Evolutionary conservation across 1,139 yeast genomes (phyloP), one percentile per base, ranked within the genome.

Genomic region (Taiozyma sp.): DNA sequence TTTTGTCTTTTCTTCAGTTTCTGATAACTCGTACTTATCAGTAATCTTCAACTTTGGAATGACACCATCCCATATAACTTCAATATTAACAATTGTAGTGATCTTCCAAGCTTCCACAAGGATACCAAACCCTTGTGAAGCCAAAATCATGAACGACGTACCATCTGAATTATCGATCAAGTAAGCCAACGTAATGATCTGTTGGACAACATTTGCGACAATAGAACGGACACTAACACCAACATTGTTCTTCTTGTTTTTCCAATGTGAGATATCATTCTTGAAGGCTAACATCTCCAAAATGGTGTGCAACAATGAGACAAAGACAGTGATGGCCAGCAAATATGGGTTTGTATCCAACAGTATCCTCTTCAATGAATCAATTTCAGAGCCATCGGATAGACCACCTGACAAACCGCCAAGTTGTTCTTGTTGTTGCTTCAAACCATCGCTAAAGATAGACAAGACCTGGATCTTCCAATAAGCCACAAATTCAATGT

Each of bases 31-130:
- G 48, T 66, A 65, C 57, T 71, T 71, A 54, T 71, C 73, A 13
- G 62, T 58, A 43, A 71, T 51, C 27, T 51, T 52, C 36, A 70
- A 36, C 8, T 44, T 48, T 43, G 64, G 63, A n/a, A 57, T 23
- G 2, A 48, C 19, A 12, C 53, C 54, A 29, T 45, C 48, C 56
- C 58, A 51, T 19, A 57, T 55, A 34, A 70, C 34, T 28, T 58
- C 60, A 51, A 70, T 54, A 46, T 70, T 67, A 5, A 70, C 65
- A 13, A 70, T 65, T 32, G 71, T 71, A 30, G 73, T 70, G 51
- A 71, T 68, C 57, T 71, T 71, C 75, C 75, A 71, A 2, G 74
- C 74, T 51, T 71, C 75, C 9, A 71, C 69, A 19, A 67, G 48
- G 40, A 71, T 71, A 22, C 75, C 74, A 49, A 69, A 51, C 3